These are phyloP conservation scores for Rosa hybrid DNA, from an alignment of 331 rosid species.

Conservation along the genomic window DNA sequence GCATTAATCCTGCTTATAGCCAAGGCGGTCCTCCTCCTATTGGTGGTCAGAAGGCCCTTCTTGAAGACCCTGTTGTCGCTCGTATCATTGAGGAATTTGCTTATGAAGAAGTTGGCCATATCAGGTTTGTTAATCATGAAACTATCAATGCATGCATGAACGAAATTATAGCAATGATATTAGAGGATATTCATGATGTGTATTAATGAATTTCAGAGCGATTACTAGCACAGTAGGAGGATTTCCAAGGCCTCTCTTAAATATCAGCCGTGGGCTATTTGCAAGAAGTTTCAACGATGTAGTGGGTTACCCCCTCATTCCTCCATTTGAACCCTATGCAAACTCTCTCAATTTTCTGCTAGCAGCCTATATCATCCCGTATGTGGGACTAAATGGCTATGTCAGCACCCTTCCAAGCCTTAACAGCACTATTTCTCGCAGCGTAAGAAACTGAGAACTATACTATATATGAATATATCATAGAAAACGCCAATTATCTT, in stretches of 20 bases:
- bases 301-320: slow-evolving; percentile 8
- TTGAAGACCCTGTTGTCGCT: slow-evolving; percentile 12
- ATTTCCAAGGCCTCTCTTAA: slow-evolving; percentile 22
- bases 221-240: slow-evolving; percentile 18
- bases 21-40: slow-evolving; percentile 19
- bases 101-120: slow-evolving; percentile 28
- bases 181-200: background rate
- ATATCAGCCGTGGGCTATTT: slow-evolving; percentile 13
- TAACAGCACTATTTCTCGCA: background rate
- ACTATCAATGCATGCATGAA: background rate
- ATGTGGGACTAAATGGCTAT: slow-evolving; percentile 27
- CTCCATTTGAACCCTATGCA: slow-evolving; percentile 28
- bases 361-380: slow-evolving; percentile 23
- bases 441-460: background rate
- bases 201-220: slow-evolving; percentile 15
- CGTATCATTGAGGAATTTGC: slow-evolving; percentile 19
- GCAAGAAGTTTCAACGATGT: slow-evolving; percentile 13
- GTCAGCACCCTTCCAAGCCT: slow-evolving; percentile 29
- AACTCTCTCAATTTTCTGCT: slow-evolving; percentile 21
- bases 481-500: background rate
- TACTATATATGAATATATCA: background rate
- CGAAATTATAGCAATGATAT: background rate
- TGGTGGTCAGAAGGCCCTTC: slow-evolving; percentile 25
- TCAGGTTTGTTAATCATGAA: slow-evolving; percentile 14
- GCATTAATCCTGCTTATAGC: background rate